Evolutionary conservation across 306 rosid genomes (phyloP).

Genomic region (Abrus precatorius): DNA sequence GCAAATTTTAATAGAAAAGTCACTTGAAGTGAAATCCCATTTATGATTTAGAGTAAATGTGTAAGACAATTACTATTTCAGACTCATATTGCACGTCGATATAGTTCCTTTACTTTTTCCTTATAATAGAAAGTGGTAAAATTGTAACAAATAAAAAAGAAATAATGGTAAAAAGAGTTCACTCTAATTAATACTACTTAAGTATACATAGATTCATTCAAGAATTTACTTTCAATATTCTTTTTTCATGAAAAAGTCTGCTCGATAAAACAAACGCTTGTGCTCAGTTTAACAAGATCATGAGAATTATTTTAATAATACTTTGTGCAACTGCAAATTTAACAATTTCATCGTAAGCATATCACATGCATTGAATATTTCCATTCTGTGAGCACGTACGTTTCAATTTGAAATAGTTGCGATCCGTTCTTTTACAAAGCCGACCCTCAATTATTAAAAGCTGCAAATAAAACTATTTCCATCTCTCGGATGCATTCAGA

Average conservation of each 20-base stretch:
- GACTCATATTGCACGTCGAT: neutral
- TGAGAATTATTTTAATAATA: neutral
- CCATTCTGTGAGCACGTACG: neutral
- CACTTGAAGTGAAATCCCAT: neutral
- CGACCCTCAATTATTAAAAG: too few species aligned
- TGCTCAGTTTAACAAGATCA: neutral
- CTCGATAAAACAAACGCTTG: neutral
- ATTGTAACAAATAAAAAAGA: neutral
- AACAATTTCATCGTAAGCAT: neutral
- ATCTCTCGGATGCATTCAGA: neutral
- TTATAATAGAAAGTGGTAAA: neutral
- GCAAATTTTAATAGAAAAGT: neutral
- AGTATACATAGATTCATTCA: neutral
- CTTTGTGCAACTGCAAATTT: neutral
- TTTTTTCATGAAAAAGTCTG: neutral
- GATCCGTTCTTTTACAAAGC: neutral
- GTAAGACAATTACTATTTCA: neutral
- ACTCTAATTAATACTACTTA: neutral
- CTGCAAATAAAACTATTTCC: neutral
- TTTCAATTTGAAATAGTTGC: slow-evolving; percentile 1
- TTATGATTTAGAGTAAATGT: neutral
- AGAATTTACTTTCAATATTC: neutral
- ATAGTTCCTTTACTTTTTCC: neutral
- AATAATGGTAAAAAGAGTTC: neutral
- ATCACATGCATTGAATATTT: neutral